Evolutionary conservation across 306 rosid species (phyloP), one percentile per base, ranked within the genome.

Genomic region (Amphicarpaea edgeworthii): DNA sequence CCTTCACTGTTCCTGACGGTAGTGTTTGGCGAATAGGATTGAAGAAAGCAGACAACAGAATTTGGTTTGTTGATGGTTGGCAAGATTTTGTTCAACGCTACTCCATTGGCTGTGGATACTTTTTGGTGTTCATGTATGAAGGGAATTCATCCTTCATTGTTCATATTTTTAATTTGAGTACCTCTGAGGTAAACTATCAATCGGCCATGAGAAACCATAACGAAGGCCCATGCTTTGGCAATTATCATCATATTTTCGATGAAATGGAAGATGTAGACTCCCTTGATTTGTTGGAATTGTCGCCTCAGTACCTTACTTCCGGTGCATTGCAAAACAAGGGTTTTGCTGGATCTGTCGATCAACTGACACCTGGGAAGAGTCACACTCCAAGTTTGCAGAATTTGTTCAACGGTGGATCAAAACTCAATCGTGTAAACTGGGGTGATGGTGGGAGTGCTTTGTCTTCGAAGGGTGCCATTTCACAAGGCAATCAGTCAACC

Each of bases 181-280:
- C 89, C 8, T 84, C 97, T 15, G 99, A 92, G 91, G 82, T 95
- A 55, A 92, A 86, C 70, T 95, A 92, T 74, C 93, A 82, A 67
- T 77, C 91, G 20, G 77, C 82, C 73, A 51, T 87, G 47, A 83
- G 88, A 63, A 53, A 78, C 80, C 78, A 82, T 66, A 71, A 73
- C 34, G 91, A 86, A 77, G 86, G 86, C 57, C 55, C 90, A 38
- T 84, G 86, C 78, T 90, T 60, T 77, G 58, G 83, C 43, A 88
- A 79, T 77, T 86, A 82, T 68, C 77, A 75, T 72, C 85, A 75
- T 46, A 69, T 92, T 62, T 95, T 95, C 77, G 92, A 87, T 32
- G 98, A 95, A 55, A 84, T 95, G 87, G 93, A 90, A 85, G 99
- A 95, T 82, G 85, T 84, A 34, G 99, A 95, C 53, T 78, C 61